A percentile compares a stretch with the other conserved stretches of the same genome.
Conservation (phyloP, 2,329 filamentous ascomycete genomes). For the Fusarium bulbicola region DNA sequence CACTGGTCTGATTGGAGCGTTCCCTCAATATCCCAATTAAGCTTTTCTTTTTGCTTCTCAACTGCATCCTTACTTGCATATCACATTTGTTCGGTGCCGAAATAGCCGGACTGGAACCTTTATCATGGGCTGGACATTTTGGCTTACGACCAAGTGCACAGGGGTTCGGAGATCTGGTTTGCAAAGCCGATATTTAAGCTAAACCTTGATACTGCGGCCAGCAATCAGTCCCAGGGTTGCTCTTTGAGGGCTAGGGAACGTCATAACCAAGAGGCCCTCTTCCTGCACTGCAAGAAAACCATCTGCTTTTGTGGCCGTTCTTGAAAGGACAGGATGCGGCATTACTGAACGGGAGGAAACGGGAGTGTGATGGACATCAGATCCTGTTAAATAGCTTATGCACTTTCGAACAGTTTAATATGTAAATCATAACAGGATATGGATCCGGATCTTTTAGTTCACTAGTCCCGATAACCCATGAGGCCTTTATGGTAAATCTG, state of each 20-base stretch:
- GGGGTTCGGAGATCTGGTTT: too few relatives aligned
- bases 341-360: not conserved
- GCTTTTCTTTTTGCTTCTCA: not conserved
- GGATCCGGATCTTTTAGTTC: not conserved
- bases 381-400: not conserved
- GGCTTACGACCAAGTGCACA: not conserved
- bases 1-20: not conserved
- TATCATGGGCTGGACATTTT: not conserved
- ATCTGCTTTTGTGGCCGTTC: not conserved
- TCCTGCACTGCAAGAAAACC: not conserved
- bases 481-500: too few relatives aligned
- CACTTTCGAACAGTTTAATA: too few relatives aligned
- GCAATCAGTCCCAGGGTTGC: not conserved
- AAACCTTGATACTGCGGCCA: not conserved
- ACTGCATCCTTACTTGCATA: not conserved
- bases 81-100: not conserved
- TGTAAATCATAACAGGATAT: not conserved
- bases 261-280: not conserved
- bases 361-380: not conserved
- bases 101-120: not conserved
- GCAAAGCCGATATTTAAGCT: not conserved
- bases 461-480: not conserved
- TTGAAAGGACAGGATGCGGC: not conserved
- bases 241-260: not conserved
- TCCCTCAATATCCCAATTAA: too few relatives aligned